Percentiles rank a stretch among this genome's conserved stretches.
Conservation (phyloP, 2,329 filamentous ascomycete genomes). For the Phyllosticta ampelicida region DNA sequence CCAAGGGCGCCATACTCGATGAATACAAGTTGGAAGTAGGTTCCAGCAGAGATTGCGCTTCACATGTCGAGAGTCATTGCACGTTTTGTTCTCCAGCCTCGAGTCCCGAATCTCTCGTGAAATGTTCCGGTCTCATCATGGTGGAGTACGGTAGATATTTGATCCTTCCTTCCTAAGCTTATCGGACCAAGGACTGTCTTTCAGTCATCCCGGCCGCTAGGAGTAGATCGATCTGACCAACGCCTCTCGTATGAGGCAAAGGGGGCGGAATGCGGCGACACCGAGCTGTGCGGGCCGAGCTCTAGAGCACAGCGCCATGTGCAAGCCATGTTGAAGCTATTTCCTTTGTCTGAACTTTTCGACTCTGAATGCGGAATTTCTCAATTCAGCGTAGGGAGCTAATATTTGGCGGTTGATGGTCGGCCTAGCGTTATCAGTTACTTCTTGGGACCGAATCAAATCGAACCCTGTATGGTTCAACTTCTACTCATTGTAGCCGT, state of each 20-base stretch:
- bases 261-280: neutral
- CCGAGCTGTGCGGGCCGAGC: neutral
- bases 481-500: neutral
- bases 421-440: neutral
- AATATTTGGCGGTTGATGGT: neutral
- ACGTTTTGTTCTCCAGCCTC: neutral
- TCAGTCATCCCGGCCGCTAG: neutral
- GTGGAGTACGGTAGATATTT: neutral
- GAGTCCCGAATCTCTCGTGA: neutral
- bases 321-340: neutral
- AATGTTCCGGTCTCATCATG: neutral
- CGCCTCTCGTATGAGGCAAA: neutral
- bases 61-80: neutral
- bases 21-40: too few relatives aligned
- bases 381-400: neutral
- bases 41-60: constrained; percentile 2
- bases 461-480: neutral
- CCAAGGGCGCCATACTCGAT: too few relatives aligned
- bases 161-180: neutral
- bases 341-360: neutral
- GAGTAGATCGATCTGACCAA: too few relatives aligned
- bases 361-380: neutral
- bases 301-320: neutral
- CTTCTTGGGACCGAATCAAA: neutral
- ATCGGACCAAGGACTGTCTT: neutral